Evolutionary conservation across 768 basidiomycete genomes (phyloP).

Genomic region (Polyporus arcularius): DNA sequence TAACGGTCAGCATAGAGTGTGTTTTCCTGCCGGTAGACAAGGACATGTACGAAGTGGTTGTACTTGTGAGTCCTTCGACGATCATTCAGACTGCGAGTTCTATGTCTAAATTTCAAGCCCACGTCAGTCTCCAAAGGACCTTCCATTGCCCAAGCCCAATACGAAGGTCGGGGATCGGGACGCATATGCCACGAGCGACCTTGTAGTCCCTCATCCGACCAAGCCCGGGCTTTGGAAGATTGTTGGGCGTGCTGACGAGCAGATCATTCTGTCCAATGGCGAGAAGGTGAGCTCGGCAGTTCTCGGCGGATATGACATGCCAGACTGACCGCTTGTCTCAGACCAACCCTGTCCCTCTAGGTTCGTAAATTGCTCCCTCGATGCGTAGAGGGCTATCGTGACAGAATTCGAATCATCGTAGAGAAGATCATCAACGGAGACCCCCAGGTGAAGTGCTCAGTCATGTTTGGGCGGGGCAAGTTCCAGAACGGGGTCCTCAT

Average conservation of each 20-base stretch:
- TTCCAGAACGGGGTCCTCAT: slow-evolving; percentile 43
- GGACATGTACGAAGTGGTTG: slow-evolving; percentile 5
- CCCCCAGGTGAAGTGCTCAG: slow-evolving; percentile 32
- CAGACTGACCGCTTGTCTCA: slow-evolving; percentile 5
- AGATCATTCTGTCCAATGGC: slow-evolving; percentile 45
- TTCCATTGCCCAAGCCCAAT: slow-evolving; percentile 4
- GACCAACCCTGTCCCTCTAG: slow-evolving; percentile 42
- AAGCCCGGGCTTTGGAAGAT: slow-evolving; percentile 40
- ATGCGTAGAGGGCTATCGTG: slow-evolving; percentile 8
- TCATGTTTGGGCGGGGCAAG: slow-evolving; percentile 46
- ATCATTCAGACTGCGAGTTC: background rate
- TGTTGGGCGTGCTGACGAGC: slow-evolving; percentile 47
- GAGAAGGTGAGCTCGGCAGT: slow-evolving; percentile 34
- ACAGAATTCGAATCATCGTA: slow-evolving; percentile 7
- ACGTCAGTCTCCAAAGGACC: slow-evolving; percentile 4
- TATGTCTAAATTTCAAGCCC: background rate
- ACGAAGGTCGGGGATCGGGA: slow-evolving; percentile 28
- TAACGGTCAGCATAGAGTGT: background rate
- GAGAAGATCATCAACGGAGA: slow-evolving; percentile 40
- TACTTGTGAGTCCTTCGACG: background rate
- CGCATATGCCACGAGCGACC: slow-evolving; percentile 43
- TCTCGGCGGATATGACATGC: no score
- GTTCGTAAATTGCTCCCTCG: background rate
- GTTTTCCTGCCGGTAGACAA: slow-evolving; percentile 1
- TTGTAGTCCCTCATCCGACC: slow-evolving; percentile 43